Percentiles rank a stretch among this genome's conserved stretches.
These are phyloP conservation scores for Perilla frutescens DNA, from an alignment of 257 asterid species.

Conservation along the genomic window DNA sequence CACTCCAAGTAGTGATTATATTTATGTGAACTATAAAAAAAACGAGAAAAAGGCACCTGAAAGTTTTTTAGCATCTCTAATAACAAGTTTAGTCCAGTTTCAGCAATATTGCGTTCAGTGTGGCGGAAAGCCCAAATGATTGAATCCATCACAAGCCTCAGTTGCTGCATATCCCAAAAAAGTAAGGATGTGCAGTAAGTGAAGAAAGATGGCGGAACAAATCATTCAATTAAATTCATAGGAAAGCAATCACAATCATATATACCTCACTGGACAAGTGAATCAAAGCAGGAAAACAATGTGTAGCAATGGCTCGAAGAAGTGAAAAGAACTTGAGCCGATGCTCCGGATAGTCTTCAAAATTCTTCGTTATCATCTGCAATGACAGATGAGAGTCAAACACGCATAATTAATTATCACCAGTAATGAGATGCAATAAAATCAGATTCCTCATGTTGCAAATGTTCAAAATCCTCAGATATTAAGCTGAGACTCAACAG, in stretches of 20 bases:
- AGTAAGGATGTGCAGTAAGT: slow-evolving; percentile 14
- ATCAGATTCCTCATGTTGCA: slow-evolving; percentile 23
- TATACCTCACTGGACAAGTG: slow-evolving; percentile 88
- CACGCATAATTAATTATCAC: background rate
- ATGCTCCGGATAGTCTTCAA: slow-evolving; percentile 99
- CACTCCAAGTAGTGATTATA: background rate
- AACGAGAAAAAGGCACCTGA: slow-evolving; percentile 59
- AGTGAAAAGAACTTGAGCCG: slow-evolving; percentile 95
- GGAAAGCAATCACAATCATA: slow-evolving; percentile 13
- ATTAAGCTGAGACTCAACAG: background rate
- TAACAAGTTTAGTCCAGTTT: slow-evolving; percentile 92
- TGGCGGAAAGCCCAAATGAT: slow-evolving; percentile 99
- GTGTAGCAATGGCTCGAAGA: slow-evolving; percentile 92
- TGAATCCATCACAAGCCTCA: slow-evolving; percentile 96
- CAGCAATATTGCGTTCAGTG: slow-evolving; percentile 97
- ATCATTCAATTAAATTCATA: slow-evolving; percentile 14
- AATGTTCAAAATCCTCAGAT: slow-evolving; percentile 9
- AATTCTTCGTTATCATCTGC: slow-evolving; percentile 97
- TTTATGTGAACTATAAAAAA: background rate
- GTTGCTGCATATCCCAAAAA: slow-evolving; percentile 65
- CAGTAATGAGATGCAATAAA: background rate
- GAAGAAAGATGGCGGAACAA: slow-evolving; percentile 1
- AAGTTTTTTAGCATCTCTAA: slow-evolving; percentile 93
- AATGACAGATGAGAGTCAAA: slow-evolving; percentile 26
- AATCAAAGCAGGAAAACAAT: slow-evolving; percentile 92